Percentiles rank a stretch among this genome's conserved stretches.
phyloP scores from a whole-genome alignment of 164 flowering plant species.

The Echeveria elegans region DNA sequence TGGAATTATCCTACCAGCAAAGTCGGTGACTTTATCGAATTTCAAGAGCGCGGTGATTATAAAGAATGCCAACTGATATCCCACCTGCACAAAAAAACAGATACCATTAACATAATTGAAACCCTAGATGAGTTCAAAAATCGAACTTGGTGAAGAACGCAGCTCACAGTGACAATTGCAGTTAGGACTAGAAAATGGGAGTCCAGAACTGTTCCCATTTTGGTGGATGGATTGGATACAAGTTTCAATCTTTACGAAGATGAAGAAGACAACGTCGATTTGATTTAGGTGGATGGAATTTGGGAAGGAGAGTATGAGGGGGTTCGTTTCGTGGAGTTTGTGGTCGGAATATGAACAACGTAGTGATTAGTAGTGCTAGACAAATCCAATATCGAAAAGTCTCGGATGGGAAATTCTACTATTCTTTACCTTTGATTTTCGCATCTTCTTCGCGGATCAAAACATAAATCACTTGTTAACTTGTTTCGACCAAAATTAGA shows the following conservation, averaged over 20 bases:
- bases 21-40: conserved; percentile 88
- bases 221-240: neutral
- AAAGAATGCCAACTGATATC: conserved; percentile 81
- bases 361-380: too few species aligned
- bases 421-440: neutral
- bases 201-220: conserved; percentile 72
- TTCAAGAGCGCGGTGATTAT: conserved; percentile 76
- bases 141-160: neutral
- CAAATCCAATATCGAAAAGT: neutral
- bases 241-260: neutral
- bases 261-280: neutral
- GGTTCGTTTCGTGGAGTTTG: neutral
- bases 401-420: neutral
- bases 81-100: conserved; percentile 34
- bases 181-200: conserved; percentile 85
- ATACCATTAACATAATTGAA: neutral
- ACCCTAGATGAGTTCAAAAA: too few species aligned
- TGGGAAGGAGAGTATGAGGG: neutral
- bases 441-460: too few species aligned
- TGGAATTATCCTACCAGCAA: conserved; percentile 49
- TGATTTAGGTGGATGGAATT: too few species aligned
- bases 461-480: too few species aligned
- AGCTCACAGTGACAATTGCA: conserved; percentile 42
- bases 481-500: too few species aligned
- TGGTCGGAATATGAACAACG: conserved; percentile 2